Conservation (phyloP, 371 early-diverging fungal species). For the Actinomucor elegans region DNA sequence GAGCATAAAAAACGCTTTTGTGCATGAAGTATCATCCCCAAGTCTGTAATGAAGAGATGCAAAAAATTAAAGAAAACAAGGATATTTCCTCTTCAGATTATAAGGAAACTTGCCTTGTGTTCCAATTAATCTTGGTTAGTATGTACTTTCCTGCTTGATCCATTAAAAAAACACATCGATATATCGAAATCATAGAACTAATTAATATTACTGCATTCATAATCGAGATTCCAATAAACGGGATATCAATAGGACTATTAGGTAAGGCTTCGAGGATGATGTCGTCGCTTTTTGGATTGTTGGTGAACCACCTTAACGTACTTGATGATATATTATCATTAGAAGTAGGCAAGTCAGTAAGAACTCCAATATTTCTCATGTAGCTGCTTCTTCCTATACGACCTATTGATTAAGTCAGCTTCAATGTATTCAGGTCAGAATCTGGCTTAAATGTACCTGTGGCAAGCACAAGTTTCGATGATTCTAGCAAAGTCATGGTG, state of each 20-base stretch:
- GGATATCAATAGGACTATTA: conserved; percentile 3
- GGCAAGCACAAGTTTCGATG: background rate
- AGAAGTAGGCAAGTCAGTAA: no score
- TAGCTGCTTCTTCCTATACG: no score
- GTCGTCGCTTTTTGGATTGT: background rate
- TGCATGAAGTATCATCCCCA: conserved; percentile 38
- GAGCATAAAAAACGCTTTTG: conserved; percentile 25
- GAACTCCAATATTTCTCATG: no score
- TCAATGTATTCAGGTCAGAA: no score
- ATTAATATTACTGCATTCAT: conserved; percentile 2
- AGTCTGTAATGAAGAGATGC: no score
- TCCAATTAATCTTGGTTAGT: conserved; percentile 29
- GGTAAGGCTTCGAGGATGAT: background rate
- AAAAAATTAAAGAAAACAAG: background rate
- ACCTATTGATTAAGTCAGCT: no score
- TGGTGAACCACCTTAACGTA: conserved; percentile 1
- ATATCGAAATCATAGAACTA: conserved; percentile 7
- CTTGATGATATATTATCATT: no score
- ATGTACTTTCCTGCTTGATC: conserved; percentile 4
- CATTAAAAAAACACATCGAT: conserved; percentile 4
- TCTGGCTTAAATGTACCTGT: background rate
- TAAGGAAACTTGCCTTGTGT: conserved; percentile 23
- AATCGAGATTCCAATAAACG: conserved; percentile 16
- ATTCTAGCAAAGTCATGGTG: background rate
- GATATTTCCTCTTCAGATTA: background rate